phyloP scores from a whole-genome alignment of 305 asterid genomes.

The Euphrasia arctica region DNA sequence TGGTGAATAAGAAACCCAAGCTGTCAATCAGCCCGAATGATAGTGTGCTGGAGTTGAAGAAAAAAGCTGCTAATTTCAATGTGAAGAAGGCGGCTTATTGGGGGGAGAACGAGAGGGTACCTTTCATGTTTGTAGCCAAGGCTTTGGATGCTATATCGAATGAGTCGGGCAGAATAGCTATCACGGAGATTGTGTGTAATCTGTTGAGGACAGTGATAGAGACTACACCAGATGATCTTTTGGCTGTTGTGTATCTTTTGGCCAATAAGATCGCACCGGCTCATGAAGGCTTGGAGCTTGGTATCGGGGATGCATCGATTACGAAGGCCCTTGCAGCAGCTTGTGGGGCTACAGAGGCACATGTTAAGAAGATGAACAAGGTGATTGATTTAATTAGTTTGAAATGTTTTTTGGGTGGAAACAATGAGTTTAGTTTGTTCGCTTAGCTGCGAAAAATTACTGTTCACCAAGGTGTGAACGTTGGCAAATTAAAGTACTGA shows the following conservation, averaged over 20 bases:
- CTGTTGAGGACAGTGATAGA: conserved; percentile 89
- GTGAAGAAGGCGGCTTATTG: conserved; percentile 80
- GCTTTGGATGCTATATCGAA: conserved; percentile 69
- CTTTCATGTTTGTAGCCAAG: conserved; percentile 89
- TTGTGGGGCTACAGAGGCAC: conserved; percentile 77
- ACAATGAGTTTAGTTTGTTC: neutral
- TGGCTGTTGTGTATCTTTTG: conserved; percentile 72
- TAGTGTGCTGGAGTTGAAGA: conserved; percentile 50
- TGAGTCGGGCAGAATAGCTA: conserved; percentile 81
- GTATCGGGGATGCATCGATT: conserved; percentile 82
- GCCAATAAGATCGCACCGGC: conserved; percentile 78
- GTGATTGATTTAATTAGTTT: conserved; percentile 35
- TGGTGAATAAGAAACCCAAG: conserved; percentile 39
- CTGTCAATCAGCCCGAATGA: conserved; percentile 43
- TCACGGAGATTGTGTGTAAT: conserved; percentile 82
- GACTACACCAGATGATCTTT: conserved; percentile 73
- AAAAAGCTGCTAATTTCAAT: conserved; percentile 47
- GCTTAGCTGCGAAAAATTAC: neutral
- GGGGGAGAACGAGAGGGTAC: conserved; percentile 76
- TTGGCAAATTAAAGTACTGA: neutral
- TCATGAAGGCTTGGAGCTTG: conserved; percentile 94
- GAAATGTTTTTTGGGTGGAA: conserved; percentile 7
- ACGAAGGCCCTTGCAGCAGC: conserved; percentile 95
- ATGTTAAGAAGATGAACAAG: conserved; percentile 71
- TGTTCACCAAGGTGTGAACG: conserved; percentile 3